These are phyloP conservation scores for Fonsecaea pedrosoi DNA, from an alignment of 2,329 filamentous ascomycete species.

Conservation along the genomic window DNA sequence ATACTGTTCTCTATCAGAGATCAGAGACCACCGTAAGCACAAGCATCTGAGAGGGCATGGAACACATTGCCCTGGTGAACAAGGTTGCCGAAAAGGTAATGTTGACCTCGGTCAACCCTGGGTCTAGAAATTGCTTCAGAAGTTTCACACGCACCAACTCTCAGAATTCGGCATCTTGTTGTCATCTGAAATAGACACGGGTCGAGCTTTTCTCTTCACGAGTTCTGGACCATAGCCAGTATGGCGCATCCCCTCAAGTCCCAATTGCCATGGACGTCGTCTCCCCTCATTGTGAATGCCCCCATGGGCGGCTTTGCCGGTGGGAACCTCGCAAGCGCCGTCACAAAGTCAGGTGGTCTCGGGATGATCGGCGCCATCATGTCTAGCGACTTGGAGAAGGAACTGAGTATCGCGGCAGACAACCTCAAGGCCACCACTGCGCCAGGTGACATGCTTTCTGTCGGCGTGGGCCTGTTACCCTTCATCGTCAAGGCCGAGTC, in stretches of 20 bases:
- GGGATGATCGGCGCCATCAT: slow-evolving; percentile 65
- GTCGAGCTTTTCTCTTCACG: neutral
- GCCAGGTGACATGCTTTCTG: slow-evolving; percentile 41
- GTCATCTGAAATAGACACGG: neutral
- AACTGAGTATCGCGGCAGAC: slow-evolving; percentile 41
- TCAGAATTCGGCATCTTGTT: neutral
- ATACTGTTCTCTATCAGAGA: neutral
- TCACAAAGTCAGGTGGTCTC: slow-evolving; percentile 62
- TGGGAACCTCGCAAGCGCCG: slow-evolving; percentile 63
- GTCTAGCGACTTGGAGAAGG: slow-evolving; percentile 42
- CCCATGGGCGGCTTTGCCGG: slow-evolving; percentile 71
- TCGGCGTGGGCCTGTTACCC: slow-evolving; percentile 50
- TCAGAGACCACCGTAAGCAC: neutral
- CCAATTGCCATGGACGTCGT: slow-evolving; percentile 21
- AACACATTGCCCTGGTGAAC: neutral
- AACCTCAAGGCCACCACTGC: slow-evolving; percentile 31
- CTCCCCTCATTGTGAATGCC: slow-evolving; percentile 61
- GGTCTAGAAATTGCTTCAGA: neutral
- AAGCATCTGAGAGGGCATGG: neutral
- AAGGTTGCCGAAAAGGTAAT: neutral
- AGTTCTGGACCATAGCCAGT: neutral
- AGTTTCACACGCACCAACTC: neutral
- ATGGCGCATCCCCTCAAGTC: slow-evolving; percentile 7
- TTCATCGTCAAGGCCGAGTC: slow-evolving; percentile 40
- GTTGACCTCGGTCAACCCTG: neutral